Percentiles rank a stretch among this genome's conserved stretches.
Evolutionary conservation across 768 basidiomycete species (phyloP).

Genomic region (Amanita pseudoporphyria): DNA sequence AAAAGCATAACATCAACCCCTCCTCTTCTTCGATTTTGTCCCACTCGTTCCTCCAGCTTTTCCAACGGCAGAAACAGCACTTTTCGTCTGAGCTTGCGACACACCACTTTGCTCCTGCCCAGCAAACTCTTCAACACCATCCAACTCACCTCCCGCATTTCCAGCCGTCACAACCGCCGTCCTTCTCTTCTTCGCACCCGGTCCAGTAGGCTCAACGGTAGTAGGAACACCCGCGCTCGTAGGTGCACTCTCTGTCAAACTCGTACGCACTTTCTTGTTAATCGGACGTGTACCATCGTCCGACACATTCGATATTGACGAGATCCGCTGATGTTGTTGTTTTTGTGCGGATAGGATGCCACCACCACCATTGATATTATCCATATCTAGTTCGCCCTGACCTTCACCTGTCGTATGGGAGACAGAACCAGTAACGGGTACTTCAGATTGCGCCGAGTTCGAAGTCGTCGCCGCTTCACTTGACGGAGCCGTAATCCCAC

Average conservation of each 20-base stretch:
- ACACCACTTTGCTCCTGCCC: constrained; percentile 3
- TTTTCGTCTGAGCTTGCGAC: not conserved
- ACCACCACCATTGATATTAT: not conserved
- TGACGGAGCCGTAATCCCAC: not conserved
- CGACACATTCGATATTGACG: not conserved
- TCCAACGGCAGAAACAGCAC: not conserved
- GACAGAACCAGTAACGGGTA: constrained; percentile 12
- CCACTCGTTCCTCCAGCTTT: not conserved
- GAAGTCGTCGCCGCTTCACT: constrained; percentile 18
- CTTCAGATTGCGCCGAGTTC: constrained; percentile 14
- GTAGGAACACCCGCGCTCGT: constrained; percentile 14
- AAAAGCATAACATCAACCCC: not conserved
- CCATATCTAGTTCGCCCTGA: constrained; percentile 5
- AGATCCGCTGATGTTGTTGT: constrained; percentile 6
- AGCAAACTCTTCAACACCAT: not conserved
- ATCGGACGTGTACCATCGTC: constrained; percentile 7
- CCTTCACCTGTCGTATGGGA: constrained; percentile 16
- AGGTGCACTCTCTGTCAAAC: constrained; percentile 2
- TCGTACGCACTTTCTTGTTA: constrained; percentile 10
- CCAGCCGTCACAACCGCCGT: constrained; percentile 9
- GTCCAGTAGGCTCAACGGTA: constrained; percentile 12
- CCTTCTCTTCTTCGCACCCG: constrained; percentile 13
- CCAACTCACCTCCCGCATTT: not conserved
- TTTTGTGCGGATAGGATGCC: not conserved
- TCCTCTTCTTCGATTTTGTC: constrained; percentile 1